Base-by-base conservation (phyloP, 1,284 basidiomycete species). In the Malassezia nana region DNA sequence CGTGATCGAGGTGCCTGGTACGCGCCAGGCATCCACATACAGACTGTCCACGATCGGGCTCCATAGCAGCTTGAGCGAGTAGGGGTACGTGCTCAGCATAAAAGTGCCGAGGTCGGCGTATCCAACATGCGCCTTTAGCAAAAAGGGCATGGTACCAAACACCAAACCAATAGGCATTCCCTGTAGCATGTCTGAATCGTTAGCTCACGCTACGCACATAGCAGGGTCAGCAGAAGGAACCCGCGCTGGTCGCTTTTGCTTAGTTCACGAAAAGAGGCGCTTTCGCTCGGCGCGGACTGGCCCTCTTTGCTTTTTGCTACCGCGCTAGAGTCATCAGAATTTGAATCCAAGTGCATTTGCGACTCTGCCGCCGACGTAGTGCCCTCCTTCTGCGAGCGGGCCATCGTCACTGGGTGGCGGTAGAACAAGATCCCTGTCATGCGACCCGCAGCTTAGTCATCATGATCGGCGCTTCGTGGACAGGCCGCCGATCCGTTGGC, bases 81-180 rank as follows among this genome's bases (percentile, higher is more conserved):
- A 98, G 8, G 94, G 94, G 78, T 96, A 98, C 58, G 85, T 86
- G 53, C 88, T 85, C 40, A 99, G 81, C 46, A 89, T 87, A 77
- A 98, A 96, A 25, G 91, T 82, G 55, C 87, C 94, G 50, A 99
- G 82, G 76, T 96, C 89, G 28, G 89, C 91, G 78, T 99, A 98
- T 39, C 89, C 91, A 56, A 99, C 76, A 75, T 92, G 86, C 65
- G 94, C 84, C 76, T 88, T 86, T 55, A 98, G 82, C 75, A 98
- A 82, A 80, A 95, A 96, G 25, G 94, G 92, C 29, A 99, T 83
- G 28, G 92, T 96, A 59, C 92, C 94, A 56, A 79, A 77, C 20
- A 76, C 77, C 8, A 74, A 59, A 76, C 90, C 81, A 73, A 98
- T 87, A 38, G 92, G 94, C 62, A 98, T 84, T 55, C 92, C 92